Conservation (phyloP, 2,329 filamentous ascomycete species). For the Dothidotthia symphoricarpi region DNA sequence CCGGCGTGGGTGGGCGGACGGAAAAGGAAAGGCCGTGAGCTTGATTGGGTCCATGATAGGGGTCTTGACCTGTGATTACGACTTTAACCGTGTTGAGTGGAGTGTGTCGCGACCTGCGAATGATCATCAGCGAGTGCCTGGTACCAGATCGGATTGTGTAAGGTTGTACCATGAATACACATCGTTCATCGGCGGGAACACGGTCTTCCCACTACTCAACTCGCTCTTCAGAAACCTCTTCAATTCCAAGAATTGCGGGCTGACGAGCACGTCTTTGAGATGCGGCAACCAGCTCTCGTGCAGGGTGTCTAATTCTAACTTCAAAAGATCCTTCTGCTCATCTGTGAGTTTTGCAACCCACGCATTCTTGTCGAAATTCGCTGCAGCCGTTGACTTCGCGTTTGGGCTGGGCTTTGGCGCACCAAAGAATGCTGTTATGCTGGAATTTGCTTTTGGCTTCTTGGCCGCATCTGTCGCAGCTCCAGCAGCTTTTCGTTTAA, state of each 20-base stretch:
- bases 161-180: constrained; percentile 86
- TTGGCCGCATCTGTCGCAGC: constrained; percentile 48
- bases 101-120: constrained; percentile 81
- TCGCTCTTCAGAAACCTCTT: constrained; percentile 86
- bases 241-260: constrained; percentile 76
- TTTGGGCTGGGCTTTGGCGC: constrained; percentile 51
- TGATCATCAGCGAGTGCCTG: constrained; percentile 8
- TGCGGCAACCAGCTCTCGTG: constrained; percentile 88
- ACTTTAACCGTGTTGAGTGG: constrained; percentile 85
- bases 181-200: constrained; percentile 85
- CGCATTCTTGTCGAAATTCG: constrained; percentile 78
- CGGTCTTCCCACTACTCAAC: constrained; percentile 67
- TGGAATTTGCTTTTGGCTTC: constrained; percentile 62
- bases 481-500: constrained; percentile 53
- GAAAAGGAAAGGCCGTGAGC: constrained; percentile 96
- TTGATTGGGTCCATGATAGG: constrained; percentile 94
- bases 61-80: constrained; percentile 93
- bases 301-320: constrained; percentile 88
- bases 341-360: constrained; percentile 78
- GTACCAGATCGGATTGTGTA: neutral
- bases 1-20: constrained; percentile 81
- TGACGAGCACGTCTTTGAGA: constrained; percentile 81
- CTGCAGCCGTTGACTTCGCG: constrained; percentile 18
- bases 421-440: constrained; percentile 87
- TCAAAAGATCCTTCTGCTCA: constrained; percentile 79